Evolutionary conservation across 306 rosid species (phyloP).

Genomic region (Castanea sativa): DNA sequence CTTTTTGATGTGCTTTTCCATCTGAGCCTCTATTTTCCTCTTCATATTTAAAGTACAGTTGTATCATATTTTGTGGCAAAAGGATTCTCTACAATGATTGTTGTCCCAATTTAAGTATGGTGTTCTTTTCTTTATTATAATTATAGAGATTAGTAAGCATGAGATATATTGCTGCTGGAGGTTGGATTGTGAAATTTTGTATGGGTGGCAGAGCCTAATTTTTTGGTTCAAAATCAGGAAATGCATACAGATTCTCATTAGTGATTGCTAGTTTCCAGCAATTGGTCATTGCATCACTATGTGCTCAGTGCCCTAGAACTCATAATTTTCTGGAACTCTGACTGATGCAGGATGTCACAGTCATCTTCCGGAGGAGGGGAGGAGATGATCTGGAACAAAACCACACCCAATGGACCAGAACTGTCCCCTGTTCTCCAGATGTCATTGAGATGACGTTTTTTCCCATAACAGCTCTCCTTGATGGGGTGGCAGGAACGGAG

Average conservation of each 20-base stretch:
- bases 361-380: constrained; percentile 87
- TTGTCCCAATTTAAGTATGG: not conserved
- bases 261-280: not conserved
- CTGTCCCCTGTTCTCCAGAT: constrained; percentile 65
- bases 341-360: constrained; percentile 64
- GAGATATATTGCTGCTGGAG: constrained; percentile 4
- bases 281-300: constrained; percentile 1
- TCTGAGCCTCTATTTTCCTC: not conserved
- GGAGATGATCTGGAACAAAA: constrained; percentile 87
- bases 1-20: not conserved
- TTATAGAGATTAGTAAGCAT: not conserved
- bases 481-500: constrained; percentile 58
- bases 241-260: not conserved
- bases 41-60: not conserved
- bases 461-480: constrained; percentile 68
- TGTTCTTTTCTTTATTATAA: not conserved
- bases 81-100: not conserved
- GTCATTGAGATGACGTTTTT: constrained; percentile 69
- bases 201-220: not conserved
- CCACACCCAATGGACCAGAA: constrained; percentile 62
- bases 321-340: constrained; percentile 26
- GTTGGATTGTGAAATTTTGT: constrained; percentile 3
- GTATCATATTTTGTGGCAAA: not conserved
- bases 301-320: constrained; percentile 13
- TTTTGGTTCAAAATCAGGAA: constrained; percentile 7